Conservation (phyloP, 1,284 basidiomycete genomes). For the Entoloma clypeatum region DNA sequence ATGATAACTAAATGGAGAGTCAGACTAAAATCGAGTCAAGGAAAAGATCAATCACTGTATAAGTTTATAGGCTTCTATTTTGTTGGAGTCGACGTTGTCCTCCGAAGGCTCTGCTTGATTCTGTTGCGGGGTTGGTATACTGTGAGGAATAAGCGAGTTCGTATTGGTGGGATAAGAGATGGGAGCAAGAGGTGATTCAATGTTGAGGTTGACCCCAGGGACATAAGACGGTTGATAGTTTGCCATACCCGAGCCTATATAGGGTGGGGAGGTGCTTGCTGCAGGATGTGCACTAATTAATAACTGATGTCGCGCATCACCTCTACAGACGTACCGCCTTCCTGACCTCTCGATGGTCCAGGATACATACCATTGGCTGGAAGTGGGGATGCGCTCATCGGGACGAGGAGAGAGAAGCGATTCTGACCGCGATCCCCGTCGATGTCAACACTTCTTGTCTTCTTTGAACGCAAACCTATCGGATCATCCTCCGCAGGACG, state of each 20-base stretch:
- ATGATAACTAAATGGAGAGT: slow-evolving; percentile 58
- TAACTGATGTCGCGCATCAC: slow-evolving; percentile 53
- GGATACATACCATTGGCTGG: slow-evolving; percentile 35
- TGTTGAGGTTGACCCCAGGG: slow-evolving; percentile 50
- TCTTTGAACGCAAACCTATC: slow-evolving; percentile 43
- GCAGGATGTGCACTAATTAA: slow-evolving; percentile 61
- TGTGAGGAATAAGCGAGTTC: slow-evolving; percentile 20
- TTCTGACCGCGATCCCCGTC: slow-evolving; percentile 41
- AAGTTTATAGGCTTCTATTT: slow-evolving; percentile 76
- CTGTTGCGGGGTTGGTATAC: slow-evolving; percentile 19
- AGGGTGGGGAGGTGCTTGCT: slow-evolving; percentile 34
- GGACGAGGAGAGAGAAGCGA: slow-evolving; percentile 52
- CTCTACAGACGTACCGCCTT: slow-evolving; percentile 54
- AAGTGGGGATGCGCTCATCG: slow-evolving; percentile 41
- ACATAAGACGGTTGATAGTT: slow-evolving; percentile 56
- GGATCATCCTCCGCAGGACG: slow-evolving; percentile 51
- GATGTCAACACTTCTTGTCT: slow-evolving; percentile 44
- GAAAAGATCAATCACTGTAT: slow-evolving; percentile 51
- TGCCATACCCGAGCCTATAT: slow-evolving; percentile 32
- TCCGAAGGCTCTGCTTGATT: slow-evolving; percentile 40
- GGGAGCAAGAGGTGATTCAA: slow-evolving; percentile 49
- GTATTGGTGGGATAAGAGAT: slow-evolving; percentile 36
- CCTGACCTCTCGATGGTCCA: slow-evolving; percentile 35
- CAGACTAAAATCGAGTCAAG: slow-evolving; percentile 4
- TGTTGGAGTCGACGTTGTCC: slow-evolving; percentile 61